Conservation (phyloP, 129 eudicot genomes). For the Apium graveolens region DNA sequence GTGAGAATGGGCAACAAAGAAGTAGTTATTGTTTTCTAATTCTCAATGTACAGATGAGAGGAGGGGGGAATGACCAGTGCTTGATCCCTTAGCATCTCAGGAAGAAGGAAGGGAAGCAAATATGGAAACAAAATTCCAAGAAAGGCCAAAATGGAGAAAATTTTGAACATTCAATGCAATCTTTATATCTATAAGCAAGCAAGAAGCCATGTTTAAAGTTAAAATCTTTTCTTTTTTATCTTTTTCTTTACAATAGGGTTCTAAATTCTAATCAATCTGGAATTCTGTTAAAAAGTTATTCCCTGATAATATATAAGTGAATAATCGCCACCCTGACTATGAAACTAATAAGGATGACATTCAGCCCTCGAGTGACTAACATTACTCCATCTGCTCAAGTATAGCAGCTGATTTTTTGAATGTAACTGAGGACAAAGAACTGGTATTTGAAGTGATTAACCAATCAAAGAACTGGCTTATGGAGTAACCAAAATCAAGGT, state of each 20-base stretch:
- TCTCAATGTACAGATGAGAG: conserved; percentile 1
- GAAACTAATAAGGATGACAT: background rate
- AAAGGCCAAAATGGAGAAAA: background rate
- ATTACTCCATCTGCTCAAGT: background rate
- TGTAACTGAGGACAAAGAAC: background rate
- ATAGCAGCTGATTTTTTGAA: background rate
- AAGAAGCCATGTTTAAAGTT: conserved; percentile 3
- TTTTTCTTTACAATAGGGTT: background rate
- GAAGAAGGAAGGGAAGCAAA: background rate
- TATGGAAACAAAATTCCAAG: background rate
- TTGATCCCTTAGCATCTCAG: background rate
- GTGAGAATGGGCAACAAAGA: background rate
- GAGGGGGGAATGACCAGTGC: background rate
- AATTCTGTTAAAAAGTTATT: background rate
- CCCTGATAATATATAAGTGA: background rate
- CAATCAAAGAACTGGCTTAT: background rate
- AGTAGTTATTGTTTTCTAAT: background rate
- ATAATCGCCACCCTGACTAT: background rate
- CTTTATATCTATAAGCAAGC: conserved; percentile 1
- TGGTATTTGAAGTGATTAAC: no score
- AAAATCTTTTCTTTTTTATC: background rate
- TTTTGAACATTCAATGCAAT: conserved; percentile 1
- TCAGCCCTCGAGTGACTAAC: background rate
- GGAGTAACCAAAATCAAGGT: background rate
- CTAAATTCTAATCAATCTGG: background rate